Percentiles rank a stretch among this genome's conserved stretches.
These are phyloP conservation scores for Chlorella sp. DNA, from an alignment of 139 green algal species.

Conservation along the genomic window DNA sequence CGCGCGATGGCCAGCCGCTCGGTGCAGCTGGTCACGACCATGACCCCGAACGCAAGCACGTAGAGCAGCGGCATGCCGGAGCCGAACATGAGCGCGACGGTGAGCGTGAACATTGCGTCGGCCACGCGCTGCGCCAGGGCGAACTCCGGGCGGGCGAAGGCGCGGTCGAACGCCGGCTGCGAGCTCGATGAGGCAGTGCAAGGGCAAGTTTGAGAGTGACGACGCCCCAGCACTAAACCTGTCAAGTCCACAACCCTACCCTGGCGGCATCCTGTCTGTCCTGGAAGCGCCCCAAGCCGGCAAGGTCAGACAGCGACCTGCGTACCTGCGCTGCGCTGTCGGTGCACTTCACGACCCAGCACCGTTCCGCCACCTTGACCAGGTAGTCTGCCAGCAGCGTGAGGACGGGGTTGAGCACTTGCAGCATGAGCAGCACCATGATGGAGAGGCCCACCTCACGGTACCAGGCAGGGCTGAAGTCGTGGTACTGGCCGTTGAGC, in stretches of 20 bases:
- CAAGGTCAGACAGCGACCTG: too few species aligned
- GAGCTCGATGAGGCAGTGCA: neutral
- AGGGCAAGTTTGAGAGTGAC: too few species aligned
- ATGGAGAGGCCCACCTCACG: slow-evolving; percentile 40
- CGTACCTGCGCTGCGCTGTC: slow-evolving; percentile 17
- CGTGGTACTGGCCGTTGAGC: slow-evolving; percentile 24
- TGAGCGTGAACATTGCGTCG: slow-evolving; percentile 38
- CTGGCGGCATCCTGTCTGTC: too few species aligned
- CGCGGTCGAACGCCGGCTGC: slow-evolving; percentile 25
- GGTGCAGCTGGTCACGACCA: neutral
- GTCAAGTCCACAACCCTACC: too few species aligned
- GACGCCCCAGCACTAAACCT: too few species aligned
- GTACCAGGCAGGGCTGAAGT: slow-evolving; percentile 43
- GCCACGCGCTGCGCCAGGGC: slow-evolving; percentile 31
- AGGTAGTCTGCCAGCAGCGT: neutral
- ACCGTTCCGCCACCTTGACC: slow-evolving; percentile 7
- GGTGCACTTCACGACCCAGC: slow-evolving; percentile 15
- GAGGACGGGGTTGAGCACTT: slow-evolving; percentile 9
- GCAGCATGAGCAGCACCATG: slow-evolving; percentile 19
- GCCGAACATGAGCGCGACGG: slow-evolving; percentile 9
- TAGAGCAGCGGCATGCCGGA: slow-evolving; percentile 1
- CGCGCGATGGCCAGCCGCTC: slow-evolving; percentile 6
- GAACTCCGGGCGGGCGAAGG: slow-evolving; percentile 29
- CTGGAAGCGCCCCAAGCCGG: too few species aligned
- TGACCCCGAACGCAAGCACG: neutral